phyloP scores from a whole-genome alignment of 208 protist species.

The Trypanosoma mega region DNA sequence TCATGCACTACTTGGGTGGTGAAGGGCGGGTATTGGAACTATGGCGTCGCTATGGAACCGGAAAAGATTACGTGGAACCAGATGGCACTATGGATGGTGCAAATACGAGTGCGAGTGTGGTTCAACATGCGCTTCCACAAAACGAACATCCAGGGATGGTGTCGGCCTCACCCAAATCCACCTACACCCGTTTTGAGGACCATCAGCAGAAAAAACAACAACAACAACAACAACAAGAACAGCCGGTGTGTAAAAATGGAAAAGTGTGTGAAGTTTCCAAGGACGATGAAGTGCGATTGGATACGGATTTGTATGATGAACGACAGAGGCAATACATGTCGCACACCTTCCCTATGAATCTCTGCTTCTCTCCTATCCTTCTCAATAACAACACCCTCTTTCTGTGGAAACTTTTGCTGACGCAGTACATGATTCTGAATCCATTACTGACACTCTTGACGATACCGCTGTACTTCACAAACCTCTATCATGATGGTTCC shows the following conservation, averaged over 20 bases:
- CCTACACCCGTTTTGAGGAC: neutral
- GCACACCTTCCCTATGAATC: slow-evolving; percentile 35
- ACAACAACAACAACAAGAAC: neutral
- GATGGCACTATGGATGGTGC: neutral
- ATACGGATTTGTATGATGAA: neutral
- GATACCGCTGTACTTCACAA: slow-evolving; percentile 22
- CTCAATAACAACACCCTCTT: slow-evolving; percentile 22
- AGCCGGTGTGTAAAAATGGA: too few relatives aligned
- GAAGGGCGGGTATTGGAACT: slow-evolving; percentile 15
- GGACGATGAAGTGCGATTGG: slow-evolving; percentile 13
- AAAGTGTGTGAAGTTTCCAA: too few relatives aligned
- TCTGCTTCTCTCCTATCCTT: slow-evolving; percentile 24
- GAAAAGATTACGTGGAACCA: neutral
- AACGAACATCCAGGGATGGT: too few relatives aligned
- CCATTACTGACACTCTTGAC: slow-evolving; percentile 31
- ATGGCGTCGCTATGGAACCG: slow-evolving; percentile 8
- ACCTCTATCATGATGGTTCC: slow-evolving; percentile 30
- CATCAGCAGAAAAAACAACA: neutral
- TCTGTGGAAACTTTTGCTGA: slow-evolving; percentile 34
- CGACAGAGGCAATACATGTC: neutral
- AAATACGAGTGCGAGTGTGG: too few relatives aligned
- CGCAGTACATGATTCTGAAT: slow-evolving; percentile 58
- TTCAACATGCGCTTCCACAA: too few relatives aligned
- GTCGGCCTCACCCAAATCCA: too few relatives aligned
- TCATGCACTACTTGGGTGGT: slow-evolving; percentile 50